Evolutionary conservation across 129 eudicot species (phyloP).

Genomic region (Apium graveolens): DNA sequence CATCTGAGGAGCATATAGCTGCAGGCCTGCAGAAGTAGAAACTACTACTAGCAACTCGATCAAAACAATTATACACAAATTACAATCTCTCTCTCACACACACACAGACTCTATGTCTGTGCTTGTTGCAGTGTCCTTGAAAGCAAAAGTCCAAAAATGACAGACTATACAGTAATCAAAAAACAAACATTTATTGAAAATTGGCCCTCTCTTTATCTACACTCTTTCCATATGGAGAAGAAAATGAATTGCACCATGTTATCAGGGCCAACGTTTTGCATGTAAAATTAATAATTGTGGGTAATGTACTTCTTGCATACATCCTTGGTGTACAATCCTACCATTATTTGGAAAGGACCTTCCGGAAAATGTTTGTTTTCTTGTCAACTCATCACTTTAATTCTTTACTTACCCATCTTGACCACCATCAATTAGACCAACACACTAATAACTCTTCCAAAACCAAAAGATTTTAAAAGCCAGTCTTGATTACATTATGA

Average conservation of each 20-base stretch:
- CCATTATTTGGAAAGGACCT: background rate
- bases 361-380: background rate
- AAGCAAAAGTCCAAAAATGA: background rate
- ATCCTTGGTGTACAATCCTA: background rate
- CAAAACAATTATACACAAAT: background rate
- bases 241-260: background rate
- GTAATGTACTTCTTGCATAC: slow-evolving; percentile 2
- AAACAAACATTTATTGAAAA: background rate
- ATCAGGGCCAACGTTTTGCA: background rate
- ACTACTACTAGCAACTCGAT: slow-evolving; percentile 1
- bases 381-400: background rate
- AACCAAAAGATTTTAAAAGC: no score
- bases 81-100: background rate
- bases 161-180: slow-evolving; percentile 2
- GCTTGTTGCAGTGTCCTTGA: background rate
- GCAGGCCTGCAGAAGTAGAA: background rate
- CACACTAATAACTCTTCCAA: background rate
- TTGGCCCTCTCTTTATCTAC: background rate
- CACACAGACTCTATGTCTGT: background rate
- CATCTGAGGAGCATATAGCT: background rate
- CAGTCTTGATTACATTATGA: no score
- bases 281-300: background rate
- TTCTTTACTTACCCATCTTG: background rate
- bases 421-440: background rate
- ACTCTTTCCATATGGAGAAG: background rate